A percentile compares a stretch with the other conserved stretches of the same genome.
These are phyloP conservation scores for Cystofilobasidium capitatum DNA, from an alignment of 768 basidiomycete species.

Conservation along the genomic window DNA sequence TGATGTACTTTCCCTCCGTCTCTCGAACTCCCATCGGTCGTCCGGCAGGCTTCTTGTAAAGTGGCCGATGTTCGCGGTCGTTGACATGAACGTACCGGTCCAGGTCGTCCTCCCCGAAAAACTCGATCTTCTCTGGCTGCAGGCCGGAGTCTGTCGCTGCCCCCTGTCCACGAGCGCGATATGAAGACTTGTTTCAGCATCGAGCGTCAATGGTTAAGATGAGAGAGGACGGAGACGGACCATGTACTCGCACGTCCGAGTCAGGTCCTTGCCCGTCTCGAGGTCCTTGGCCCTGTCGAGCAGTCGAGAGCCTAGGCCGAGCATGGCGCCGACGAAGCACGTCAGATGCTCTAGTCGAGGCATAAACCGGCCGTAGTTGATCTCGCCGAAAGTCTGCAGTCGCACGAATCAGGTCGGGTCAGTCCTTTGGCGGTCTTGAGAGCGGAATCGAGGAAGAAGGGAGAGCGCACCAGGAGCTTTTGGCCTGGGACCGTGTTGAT, in stretches of 20 bases:
- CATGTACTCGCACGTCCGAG: constrained; percentile 39
- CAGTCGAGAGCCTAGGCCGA: constrained; percentile 41
- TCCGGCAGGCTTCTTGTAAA: constrained; percentile 18
- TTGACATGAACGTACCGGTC: constrained; percentile 18
- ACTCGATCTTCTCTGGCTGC: constrained; percentile 37
- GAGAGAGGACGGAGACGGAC: constrained; percentile 8
- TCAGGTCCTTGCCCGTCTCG: constrained; percentile 31
- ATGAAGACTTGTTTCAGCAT: not conserved
- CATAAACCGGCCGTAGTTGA: constrained; percentile 20
- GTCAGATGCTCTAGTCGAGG: constrained; percentile 5
- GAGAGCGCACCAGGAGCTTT: constrained; percentile 26
- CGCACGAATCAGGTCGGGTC: not conserved
- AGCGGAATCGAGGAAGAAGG: not conserved
- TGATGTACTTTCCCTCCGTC: constrained; percentile 34
- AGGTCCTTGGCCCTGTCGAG: constrained; percentile 39
- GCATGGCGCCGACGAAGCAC: constrained; percentile 41
- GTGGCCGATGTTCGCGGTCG: constrained; percentile 25
- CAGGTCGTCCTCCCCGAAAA: constrained; percentile 26
- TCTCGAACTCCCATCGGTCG: constrained; percentile 32
- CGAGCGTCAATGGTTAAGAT: not conserved
- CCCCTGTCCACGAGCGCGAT: constrained; percentile 20
- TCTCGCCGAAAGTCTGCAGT: constrained; percentile 11
- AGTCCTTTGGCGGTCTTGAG: not conserved
- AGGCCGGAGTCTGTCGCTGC: constrained; percentile 36
- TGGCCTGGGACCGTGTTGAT: constrained; percentile 36